phyloP scores from a whole-genome alignment of 2,329 filamentous ascomycete genomes.

The Thermothelomyces thermophilus region DNA sequence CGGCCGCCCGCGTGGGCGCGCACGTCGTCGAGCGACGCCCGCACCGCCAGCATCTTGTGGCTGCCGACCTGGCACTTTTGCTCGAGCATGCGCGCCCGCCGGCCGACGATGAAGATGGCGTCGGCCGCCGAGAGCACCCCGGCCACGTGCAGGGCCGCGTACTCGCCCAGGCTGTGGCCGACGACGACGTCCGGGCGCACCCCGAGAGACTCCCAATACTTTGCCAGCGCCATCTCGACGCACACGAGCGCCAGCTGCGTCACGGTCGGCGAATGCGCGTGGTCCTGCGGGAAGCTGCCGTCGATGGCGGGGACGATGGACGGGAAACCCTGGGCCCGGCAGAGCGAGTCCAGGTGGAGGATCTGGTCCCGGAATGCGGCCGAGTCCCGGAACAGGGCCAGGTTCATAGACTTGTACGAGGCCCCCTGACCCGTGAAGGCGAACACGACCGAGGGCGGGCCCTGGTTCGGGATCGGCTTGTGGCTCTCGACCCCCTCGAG shows the following conservation, averaged over 20 bases:
- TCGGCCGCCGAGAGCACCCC: conserved; percentile 69
- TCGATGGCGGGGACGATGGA: conserved; percentile 47
- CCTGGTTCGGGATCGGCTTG: conserved; percentile 29
- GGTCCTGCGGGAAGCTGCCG: conserved; percentile 37
- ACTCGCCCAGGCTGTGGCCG: conserved; percentile 66
- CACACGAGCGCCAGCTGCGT: conserved; percentile 48
- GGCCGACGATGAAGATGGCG: conserved; percentile 64
- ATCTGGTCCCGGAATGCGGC: conserved; percentile 45
- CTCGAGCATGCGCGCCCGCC: conserved; percentile 58
- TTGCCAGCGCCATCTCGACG: conserved; percentile 51
- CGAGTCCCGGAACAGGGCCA: conserved; percentile 41
- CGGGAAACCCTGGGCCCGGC: conserved; percentile 46
- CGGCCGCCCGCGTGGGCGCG: neutral
- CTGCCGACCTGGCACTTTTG: conserved; percentile 58
- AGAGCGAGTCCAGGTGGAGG: conserved; percentile 51
- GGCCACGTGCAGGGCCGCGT: conserved; percentile 63
- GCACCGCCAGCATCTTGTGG: conserved; percentile 51
- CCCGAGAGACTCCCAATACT: conserved; percentile 50
- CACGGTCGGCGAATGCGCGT: conserved; percentile 42
- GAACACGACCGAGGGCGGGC: conserved; percentile 43
- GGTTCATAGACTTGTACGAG: conserved; percentile 44
- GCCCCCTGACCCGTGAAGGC: conserved; percentile 53
- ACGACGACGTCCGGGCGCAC: conserved; percentile 49
- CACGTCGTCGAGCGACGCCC: neutral
- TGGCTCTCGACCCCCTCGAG: neutral